Evolutionary conservation across 2,329 filamentous ascomycete genomes (phyloP), one percentile per base, ranked within the genome.

Genomic region (Eutypella sp.): DNA sequence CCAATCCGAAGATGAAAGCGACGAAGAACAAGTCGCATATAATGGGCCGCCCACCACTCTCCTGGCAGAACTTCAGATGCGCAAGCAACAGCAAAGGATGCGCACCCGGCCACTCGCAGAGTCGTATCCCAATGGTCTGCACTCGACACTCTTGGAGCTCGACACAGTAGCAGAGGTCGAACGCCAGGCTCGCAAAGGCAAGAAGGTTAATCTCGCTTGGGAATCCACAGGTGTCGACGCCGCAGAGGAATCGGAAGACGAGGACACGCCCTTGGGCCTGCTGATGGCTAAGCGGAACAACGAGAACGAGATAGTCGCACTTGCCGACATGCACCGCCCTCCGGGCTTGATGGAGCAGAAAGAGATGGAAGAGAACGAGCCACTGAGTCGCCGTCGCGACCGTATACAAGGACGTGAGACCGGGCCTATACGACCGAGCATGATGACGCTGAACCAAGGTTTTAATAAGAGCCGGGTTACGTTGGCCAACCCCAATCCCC

Each of bases 301-400:
- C n/a, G 74, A 75, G 11, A 65, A 65, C 39, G 67, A 72, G 44
- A 62, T 72, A 25, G 67, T 68, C 47, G 71, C 74, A 41, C 65
- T 74, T 49, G 72, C 74, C 47, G 76, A 79, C 67, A 59, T 83
- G 52, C 76, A 82, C 66, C 68, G 82, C 10, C 87, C 87, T 0
- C 64, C 89, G 5, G 88, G 88, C 4, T 66, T 93, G 46, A 84
- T 93, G 73, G 87, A 95, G 61, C 82, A 81, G 57, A 82, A 89
- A 40, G 85, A 95, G 48, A 70, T 93, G 53, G 93, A 99, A 63
- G 93, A 99, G 58, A 93, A 90, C 45, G 93, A 97, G 63, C 91
- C 93, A 0, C 72, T 96, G 18, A 90, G 86, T 57, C 77, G 77
- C 33, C 84, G 91, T 3, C 82, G 88, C 40, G 86, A 85, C 34